Percentiles rank a stretch among this genome's conserved stretches.
These are phyloP conservation scores for Avena atlantica DNA, from an alignment of 176 grass and related monocot genomes.

Conservation along the genomic window DNA sequence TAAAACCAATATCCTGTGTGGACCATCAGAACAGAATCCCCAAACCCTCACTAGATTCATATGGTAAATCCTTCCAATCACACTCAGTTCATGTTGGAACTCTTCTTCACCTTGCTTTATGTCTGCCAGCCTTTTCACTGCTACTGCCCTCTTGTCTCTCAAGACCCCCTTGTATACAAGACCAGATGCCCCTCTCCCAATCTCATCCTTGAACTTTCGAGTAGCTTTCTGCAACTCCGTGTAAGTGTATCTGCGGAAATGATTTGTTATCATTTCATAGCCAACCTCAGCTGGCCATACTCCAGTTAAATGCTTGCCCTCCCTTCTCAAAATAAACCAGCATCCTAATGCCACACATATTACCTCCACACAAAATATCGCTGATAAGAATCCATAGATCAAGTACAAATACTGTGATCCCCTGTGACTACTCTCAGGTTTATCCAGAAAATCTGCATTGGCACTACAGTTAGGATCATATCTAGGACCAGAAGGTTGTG, in stretches of 20 bases:
- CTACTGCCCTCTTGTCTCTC: conserved; percentile 43
- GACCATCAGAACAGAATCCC: conserved; percentile 44
- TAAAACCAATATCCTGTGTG: conserved; percentile 31
- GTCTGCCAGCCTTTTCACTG: conserved; percentile 31
- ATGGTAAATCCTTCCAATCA: conserved; percentile 52
- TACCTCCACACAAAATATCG: conserved; percentile 45
- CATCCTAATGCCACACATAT: conserved; percentile 26
- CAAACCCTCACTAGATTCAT: conserved; percentile 51
- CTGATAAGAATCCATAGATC: conserved; percentile 51
- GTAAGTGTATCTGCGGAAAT: conserved; percentile 48
- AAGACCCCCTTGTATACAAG: conserved; percentile 41
- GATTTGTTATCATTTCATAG: conserved; percentile 46
- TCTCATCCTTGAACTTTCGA: conserved; percentile 32
- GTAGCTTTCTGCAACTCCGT: conserved; percentile 45
- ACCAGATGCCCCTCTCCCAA: conserved; percentile 39
- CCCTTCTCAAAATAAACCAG: conserved; percentile 44
- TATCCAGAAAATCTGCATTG: neutral
- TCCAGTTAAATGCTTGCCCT: conserved; percentile 28
- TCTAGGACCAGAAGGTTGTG: conserved; percentile 34
- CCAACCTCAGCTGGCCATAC: conserved; percentile 47
- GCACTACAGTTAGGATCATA: neutral
- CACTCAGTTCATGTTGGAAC: conserved; percentile 49
- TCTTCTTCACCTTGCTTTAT: conserved; percentile 35
- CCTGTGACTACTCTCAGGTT: neutral
- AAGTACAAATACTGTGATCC: conserved; percentile 10